These are phyloP conservation scores for Calonectria leucothoes DNA, from an alignment of 2,329 filamentous ascomycete genomes.

Conservation along the genomic window DNA sequence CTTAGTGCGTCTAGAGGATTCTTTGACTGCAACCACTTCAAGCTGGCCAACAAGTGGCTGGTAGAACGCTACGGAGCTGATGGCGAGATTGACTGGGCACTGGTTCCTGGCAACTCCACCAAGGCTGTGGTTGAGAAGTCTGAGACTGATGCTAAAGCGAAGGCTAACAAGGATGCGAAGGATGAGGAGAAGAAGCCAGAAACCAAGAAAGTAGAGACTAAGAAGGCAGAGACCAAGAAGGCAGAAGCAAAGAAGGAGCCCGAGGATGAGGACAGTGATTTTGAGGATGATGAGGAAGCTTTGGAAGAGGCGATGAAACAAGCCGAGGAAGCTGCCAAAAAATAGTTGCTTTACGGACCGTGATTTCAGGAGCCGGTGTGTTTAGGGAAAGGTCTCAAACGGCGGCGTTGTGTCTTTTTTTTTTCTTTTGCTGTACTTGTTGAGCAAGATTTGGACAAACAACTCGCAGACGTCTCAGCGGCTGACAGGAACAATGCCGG, in stretches of 20 bases:
- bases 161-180: constrained; percentile 31
- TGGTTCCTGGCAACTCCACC: constrained; percentile 54
- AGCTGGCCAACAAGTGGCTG: constrained; percentile 87
- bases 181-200: constrained; percentile 38
- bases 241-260: constrained; percentile 26
- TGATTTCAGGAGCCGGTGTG: constrained; percentile 17
- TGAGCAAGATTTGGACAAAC: constrained; percentile 19
- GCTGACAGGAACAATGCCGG: constrained; percentile 23
- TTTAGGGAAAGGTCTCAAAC: constrained; percentile 18
- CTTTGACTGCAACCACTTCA: constrained; percentile 86
- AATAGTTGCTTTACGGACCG: constrained; percentile 13
- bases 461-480: constrained; percentile 12
- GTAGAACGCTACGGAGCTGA: constrained; percentile 80
- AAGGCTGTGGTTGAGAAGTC: constrained; percentile 41
- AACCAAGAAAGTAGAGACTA: constrained; percentile 28
- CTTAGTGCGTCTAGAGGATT: constrained; percentile 86
- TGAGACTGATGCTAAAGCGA: constrained; percentile 38
- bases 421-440: neutral
- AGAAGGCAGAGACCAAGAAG: constrained; percentile 33
- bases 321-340: constrained; percentile 43
- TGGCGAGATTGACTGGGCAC: constrained; percentile 86
- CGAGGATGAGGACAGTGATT: constrained; percentile 43
- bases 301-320: constrained; percentile 49
- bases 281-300: constrained; percentile 52
- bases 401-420: constrained; percentile 28